Conservation (phyloP, 306 rosid species). For the Cicer chorassanicum region DNA sequence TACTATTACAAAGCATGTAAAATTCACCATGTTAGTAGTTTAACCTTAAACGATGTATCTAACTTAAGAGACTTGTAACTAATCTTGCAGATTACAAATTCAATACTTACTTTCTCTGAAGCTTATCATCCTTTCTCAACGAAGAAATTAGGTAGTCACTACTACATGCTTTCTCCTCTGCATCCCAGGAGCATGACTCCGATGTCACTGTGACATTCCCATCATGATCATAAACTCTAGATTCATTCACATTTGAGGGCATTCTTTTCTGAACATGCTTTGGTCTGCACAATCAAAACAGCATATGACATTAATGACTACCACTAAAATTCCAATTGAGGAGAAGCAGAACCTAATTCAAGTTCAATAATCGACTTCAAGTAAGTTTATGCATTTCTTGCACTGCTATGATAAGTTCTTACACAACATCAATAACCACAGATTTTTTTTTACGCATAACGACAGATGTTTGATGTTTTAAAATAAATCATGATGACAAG, state of each 20-base stretch:
- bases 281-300: constrained; percentile 58
- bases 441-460: background rate
- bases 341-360: background rate
- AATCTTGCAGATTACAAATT: constrained; percentile 7
- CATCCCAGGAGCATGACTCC: constrained; percentile 77
- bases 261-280: constrained; percentile 55
- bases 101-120: constrained; percentile 58
- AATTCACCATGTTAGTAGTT: constrained; percentile 14
- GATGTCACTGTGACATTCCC: constrained; percentile 66
- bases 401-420: background rate
- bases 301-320: constrained; percentile 30
- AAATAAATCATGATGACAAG: background rate
- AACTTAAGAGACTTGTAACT: constrained; percentile 1
- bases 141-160: constrained; percentile 79
- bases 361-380: constrained; percentile 2
- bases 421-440: constrained; percentile 3
- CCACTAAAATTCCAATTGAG: background rate
- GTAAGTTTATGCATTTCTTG: background rate
- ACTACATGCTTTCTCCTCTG: constrained; percentile 72
- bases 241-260: constrained; percentile 52
- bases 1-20: constrained; percentile 10
- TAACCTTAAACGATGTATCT: constrained; percentile 1
- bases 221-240: constrained; percentile 55
- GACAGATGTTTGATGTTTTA: too few relatives aligned
- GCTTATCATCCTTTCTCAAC: constrained; percentile 51